Base-by-base conservation (phyloP, 176 grass and related monocot species). In the Bothriochloa decipiens region DNA sequence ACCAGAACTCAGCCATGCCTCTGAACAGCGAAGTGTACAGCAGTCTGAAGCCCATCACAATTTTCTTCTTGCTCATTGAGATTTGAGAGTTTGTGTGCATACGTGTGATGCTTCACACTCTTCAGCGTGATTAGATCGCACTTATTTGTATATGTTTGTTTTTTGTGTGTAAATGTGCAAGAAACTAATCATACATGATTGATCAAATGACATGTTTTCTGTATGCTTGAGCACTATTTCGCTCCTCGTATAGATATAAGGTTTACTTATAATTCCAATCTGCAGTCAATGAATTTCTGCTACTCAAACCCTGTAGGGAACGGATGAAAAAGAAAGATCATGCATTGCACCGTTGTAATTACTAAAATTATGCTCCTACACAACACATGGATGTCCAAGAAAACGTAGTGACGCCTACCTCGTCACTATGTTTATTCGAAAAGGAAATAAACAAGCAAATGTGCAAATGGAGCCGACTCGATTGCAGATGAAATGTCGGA, bases 121-220 rank as follows among this genome's bases (percentile, higher is more conserved):
- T 65, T 77, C 64, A 49, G 27, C n/a, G 50, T 43, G 84, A 65
- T 49, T 46, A 39, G 72, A 77, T 72, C 66, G 5, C 27, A 8
- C 39, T 41, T 68, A 8, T 50, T 50, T 87, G 80, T 83, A 86
- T 68, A 83, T 32, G 80, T 45, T 90, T 90, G 75, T 69, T 83
- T 69, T 83, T 90, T 26, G 69, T 84, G 76, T 84, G 75, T 83
- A 79, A 71, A 79, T 87, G 62, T 75, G 80, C 61, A 82, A 42
- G 69, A 62, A 80, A 62, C 8, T 68, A 79, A 70, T 13, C 35
- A 16, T 47, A 82, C 32, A 66, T 72, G 72, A 68, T 64, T 63
- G 58, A 80, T 70, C 3, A 62, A 60, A 70, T 61, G 17, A 20
- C 43, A 40, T 78, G 32, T 85, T 77, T 80, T 86, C 36, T 58